phyloP scores from a whole-genome alignment of 2,329 filamentous ascomycete species.

The Penicillium sp. region DNA sequence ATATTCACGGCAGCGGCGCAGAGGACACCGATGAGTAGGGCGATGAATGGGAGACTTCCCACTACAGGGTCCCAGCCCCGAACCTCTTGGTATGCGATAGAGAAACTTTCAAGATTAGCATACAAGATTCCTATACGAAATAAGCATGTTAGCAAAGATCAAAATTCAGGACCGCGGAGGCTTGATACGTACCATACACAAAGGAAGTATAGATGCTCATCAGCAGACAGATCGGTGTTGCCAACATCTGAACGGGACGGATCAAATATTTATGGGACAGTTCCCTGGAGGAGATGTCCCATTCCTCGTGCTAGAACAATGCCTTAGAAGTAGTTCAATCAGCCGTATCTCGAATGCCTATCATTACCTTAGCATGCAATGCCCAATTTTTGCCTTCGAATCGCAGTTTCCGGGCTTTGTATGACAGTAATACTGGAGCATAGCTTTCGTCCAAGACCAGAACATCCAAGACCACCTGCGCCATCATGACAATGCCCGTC shows the following conservation, averaged over 20 bases:
- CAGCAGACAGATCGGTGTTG: slow-evolving; percentile 19
- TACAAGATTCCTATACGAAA: slow-evolving; percentile 18
- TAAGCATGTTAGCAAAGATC: no score
- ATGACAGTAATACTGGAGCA: slow-evolving; percentile 54
- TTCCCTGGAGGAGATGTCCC: slow-evolving; percentile 3
- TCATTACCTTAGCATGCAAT: slow-evolving; percentile 6
- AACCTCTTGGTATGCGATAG: slow-evolving; percentile 61
- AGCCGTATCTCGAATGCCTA: background rate
- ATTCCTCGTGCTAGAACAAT: slow-evolving; percentile 2
- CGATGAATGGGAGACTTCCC: slow-evolving; percentile 60
- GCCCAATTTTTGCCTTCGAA: slow-evolving; percentile 36
- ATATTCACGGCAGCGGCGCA: slow-evolving; percentile 57
- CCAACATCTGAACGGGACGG: slow-evolving; percentile 22
- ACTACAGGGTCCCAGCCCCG: slow-evolving; percentile 58
- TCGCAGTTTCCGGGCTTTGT: slow-evolving; percentile 56
- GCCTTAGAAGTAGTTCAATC: background rate
- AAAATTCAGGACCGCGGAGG: background rate
- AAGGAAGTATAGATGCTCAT: slow-evolving; percentile 28
- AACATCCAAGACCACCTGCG: slow-evolving; percentile 49
- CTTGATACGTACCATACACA: slow-evolving; percentile 18
- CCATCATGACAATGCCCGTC: slow-evolving; percentile 56
- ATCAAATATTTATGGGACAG: slow-evolving; percentile 14
- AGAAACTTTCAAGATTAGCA: slow-evolving; percentile 54
- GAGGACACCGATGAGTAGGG: slow-evolving; percentile 58
- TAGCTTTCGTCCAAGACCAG: slow-evolving; percentile 61